A percentile compares a stretch with the other conserved stretches of the same genome.
phyloP scores from a whole-genome alignment of 176 grass and related monocot genomes.

The Triticum urartu region DNA sequence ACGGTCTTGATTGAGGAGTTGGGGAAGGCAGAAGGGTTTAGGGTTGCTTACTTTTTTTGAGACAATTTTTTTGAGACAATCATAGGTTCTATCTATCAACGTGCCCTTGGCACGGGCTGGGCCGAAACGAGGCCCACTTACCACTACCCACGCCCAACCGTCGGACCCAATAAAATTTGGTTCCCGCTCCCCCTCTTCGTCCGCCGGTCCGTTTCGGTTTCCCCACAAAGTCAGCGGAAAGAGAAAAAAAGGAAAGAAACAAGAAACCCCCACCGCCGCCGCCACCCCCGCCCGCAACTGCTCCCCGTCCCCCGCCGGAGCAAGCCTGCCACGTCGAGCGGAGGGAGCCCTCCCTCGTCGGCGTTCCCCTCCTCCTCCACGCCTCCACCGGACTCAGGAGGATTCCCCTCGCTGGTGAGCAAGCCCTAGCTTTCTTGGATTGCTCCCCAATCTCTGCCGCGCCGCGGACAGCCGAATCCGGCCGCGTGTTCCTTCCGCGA shows the following conservation, averaged over 20 bases:
- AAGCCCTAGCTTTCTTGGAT: constrained; percentile 1
- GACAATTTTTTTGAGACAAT: too few species aligned
- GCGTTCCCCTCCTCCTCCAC: not conserved
- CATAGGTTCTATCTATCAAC: too few species aligned
- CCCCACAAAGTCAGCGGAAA: not conserved
- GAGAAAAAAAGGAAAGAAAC: not conserved
- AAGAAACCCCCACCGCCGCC: constrained; percentile 11
- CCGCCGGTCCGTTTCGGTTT: not conserved
- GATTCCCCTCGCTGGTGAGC: not conserved
- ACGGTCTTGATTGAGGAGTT: too few species aligned
- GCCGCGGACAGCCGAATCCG: not conserved
- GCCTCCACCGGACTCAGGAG: not conserved
- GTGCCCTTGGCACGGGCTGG: not conserved
- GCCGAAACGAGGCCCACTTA: not conserved
- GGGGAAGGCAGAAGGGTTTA: too few species aligned
- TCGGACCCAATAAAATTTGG: not conserved
- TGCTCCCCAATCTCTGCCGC: not conserved
- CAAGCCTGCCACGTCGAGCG: not conserved
- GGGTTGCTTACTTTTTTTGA: too few species aligned
- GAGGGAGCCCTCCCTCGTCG: not conserved
- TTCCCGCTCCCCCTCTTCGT: not conserved
- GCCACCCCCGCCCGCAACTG: not conserved
- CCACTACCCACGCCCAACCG: not conserved
- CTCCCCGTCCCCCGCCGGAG: not conserved
- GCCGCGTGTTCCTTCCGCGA: not conserved